Evolutionary conservation across 495 filamentous ascomycete genomes (phyloP).

Genomic region (Aspergillus asperescens): DNA sequence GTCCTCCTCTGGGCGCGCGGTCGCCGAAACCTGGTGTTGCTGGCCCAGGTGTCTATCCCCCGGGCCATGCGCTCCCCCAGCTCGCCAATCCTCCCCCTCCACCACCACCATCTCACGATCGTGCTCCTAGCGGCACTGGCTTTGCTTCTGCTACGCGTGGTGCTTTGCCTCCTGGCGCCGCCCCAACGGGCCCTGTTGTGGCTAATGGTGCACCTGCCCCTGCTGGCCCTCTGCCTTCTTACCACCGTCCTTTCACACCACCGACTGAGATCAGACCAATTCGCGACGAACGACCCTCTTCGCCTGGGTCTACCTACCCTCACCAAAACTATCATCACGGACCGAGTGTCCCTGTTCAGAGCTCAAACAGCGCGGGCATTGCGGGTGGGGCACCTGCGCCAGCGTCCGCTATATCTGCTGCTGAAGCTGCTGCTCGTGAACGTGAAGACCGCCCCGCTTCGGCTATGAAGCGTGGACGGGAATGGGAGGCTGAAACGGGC

Average conservation of each 20-base stretch:
- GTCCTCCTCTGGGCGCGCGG: slow-evolving; percentile 54
- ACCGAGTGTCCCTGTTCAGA: slow-evolving; percentile 56
- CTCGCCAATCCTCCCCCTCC: slow-evolving; percentile 52
- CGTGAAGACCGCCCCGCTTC: slow-evolving; percentile 75
- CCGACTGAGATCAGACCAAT: slow-evolving; percentile 79
- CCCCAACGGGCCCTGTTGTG: slow-evolving; percentile 50
- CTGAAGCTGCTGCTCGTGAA: slow-evolving; percentile 74
- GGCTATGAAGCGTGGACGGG: slow-evolving; percentile 76
- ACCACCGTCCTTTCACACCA: slow-evolving; percentile 64
- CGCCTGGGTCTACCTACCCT: slow-evolving; percentile 74
- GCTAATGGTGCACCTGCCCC: slow-evolving; percentile 44
- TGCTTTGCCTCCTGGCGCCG: slow-evolving; percentile 32
- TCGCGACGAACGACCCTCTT: slow-evolving; percentile 77
- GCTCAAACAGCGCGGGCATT: slow-evolving; percentile 65
- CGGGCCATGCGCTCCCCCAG: slow-evolving; percentile 55
- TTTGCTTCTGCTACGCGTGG: slow-evolving; percentile 32
- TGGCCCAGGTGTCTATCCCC: slow-evolving; percentile 58
- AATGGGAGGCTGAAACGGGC: slow-evolving; percentile 76
- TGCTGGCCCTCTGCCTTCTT: slow-evolving; percentile 46
- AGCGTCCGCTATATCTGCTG: slow-evolving; percentile 64
- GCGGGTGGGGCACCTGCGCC: slow-evolving; percentile 73
- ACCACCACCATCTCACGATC: slow-evolving; percentile 45
- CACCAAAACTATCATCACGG: slow-evolving; percentile 74
- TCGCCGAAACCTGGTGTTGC: slow-evolving; percentile 57
- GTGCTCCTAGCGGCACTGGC: slow-evolving; percentile 51